Percentiles rank a stretch among this genome's conserved stretches.
Conservation (phyloP, 1,284 basidiomycete genomes). For the Cryptococcus amylolentus region DNA sequence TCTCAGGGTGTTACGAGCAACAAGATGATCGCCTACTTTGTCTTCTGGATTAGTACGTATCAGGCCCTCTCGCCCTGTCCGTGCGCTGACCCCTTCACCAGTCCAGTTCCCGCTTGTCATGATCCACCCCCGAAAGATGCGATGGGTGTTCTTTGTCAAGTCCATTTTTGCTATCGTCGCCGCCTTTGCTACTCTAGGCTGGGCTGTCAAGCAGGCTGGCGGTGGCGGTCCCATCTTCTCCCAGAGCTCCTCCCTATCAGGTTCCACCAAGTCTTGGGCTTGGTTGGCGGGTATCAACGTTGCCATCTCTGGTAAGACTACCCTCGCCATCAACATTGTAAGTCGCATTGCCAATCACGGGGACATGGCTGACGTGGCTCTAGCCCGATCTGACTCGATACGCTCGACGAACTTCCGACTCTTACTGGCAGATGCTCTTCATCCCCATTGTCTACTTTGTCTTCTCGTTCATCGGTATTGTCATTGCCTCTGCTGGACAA, state of each 20-base stretch:
- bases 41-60: conserved; percentile 62
- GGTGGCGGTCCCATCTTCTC: conserved; percentile 58
- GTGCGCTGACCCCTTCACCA: conserved; percentile 1
- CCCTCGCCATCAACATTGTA: conserved; percentile 41
- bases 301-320: conserved; percentile 59
- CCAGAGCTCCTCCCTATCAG: conserved; percentile 38
- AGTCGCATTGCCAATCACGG: conserved; percentile 50
- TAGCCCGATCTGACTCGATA: conserved; percentile 39
- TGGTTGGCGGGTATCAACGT: conserved; percentile 66
- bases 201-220: conserved; percentile 46
- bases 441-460: conserved; percentile 39
- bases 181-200: conserved; percentile 66
- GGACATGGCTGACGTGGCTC: conserved; percentile 44
- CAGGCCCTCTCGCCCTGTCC: conserved; percentile 5
- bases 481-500: conserved; percentile 49
- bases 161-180: conserved; percentile 59
- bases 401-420: conserved; percentile 46
- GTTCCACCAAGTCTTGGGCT: conserved; percentile 57
- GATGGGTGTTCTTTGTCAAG: conserved; percentile 69
- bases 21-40: conserved; percentile 62
- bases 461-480: conserved; percentile 53
- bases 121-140: conserved; percentile 68
- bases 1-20: conserved; percentile 62
- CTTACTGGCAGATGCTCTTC: conserved; percentile 37
- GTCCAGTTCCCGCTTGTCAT: conserved; percentile 62